Conservation (phyloP, 1,139 yeast genomes). For the Diutina catenulata region DNA sequence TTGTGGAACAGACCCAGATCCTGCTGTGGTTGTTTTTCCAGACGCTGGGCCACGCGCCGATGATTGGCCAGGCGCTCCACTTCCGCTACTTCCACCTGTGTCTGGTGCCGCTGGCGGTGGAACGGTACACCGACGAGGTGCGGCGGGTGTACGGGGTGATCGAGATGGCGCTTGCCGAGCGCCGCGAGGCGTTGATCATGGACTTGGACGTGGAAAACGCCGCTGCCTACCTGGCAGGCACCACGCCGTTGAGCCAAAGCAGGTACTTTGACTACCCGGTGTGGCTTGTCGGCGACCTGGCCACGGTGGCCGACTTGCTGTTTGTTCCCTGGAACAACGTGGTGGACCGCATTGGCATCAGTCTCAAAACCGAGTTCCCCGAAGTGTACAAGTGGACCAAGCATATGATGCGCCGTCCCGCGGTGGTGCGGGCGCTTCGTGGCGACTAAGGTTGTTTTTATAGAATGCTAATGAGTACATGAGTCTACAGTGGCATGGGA, state of each 20-base stretch:
- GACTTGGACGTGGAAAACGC: slow-evolving; percentile 82
- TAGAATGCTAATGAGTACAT: not conserved
- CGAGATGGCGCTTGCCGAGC: slow-evolving; percentile 91
- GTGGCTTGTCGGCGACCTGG: slow-evolving; percentile 87
- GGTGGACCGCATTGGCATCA: slow-evolving; percentile 84
- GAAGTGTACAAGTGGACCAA: slow-evolving; percentile 96
- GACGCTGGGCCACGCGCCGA: slow-evolving; percentile 94
- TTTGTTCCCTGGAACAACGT: slow-evolving; percentile 97
- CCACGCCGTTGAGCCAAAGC: slow-evolving; percentile 77
- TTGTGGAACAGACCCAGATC: slow-evolving; percentile 78
- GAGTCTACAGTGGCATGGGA: too few species aligned
- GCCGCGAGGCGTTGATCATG: slow-evolving; percentile 84
- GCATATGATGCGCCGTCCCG: slow-evolving; percentile 83
- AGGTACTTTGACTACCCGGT: slow-evolving; percentile 88
- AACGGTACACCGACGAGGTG: slow-evolving; percentile 86
- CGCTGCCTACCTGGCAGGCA: slow-evolving; percentile 80
- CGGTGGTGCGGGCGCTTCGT: slow-evolving; percentile 65
- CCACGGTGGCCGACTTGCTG: slow-evolving; percentile 83
- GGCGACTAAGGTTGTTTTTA: slow-evolving; percentile 28
- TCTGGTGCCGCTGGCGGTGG: slow-evolving; percentile 80
- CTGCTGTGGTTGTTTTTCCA: slow-evolving; percentile 89
- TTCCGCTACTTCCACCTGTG: slow-evolving; percentile 85
- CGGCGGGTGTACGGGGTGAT: slow-evolving; percentile 88
- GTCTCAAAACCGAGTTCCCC: slow-evolving; percentile 78
- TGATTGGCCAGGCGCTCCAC: slow-evolving; percentile 96